Evolutionary conservation across 2,329 filamentous ascomycete genomes (phyloP), one percentile per base, ranked within the genome.

Genomic region (Didymella segeticola): DNA sequence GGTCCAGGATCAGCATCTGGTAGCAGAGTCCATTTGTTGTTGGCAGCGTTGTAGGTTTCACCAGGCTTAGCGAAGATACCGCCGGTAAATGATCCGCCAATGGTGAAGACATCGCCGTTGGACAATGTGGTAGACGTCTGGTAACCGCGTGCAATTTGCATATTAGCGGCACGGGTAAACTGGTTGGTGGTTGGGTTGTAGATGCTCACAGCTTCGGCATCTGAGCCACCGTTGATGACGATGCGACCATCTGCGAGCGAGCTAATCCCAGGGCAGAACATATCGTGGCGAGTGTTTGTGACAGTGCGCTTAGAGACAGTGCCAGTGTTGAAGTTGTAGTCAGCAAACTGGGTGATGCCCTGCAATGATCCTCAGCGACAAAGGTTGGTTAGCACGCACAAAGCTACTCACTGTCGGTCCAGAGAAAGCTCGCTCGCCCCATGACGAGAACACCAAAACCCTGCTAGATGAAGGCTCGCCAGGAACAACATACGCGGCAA

Each of bases 211-310:
- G 51, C 58, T 45, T 62, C 56, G 10, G 38, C 38, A 30, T 42
- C 20, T 42, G 50, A 57, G 19, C 60, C 62, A 12, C 62, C 62
- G 11, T 56, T 64, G n/a, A 65, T 62, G 14, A 63, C 31, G 6
- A 65, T 30, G 4, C 58, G 50, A 17, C 62, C 61, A 22, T 63
- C 61, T 8, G 37, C 53, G 14, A 63, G n/a, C 5, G 43, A 50
- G 34, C 57, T 65, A 26, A 65, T 63, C 2, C 60, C 62, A 1
- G 62, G 61, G 33, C 62, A 65, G 36, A 65, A 65, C 62, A 65
- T 65, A 26, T 65, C 62, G 29, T 65, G 62, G 2, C 58, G 42
- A 25, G 61, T 65, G 17, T 65, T 58, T 8, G 58, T 36, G 15
- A 65, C 56, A 19, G 57, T 46, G 8, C 61, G 62, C 7, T 38